phyloP scores from a whole-genome alignment of 148 eudicot genomes.

The Dianthus caryophyllus region DNA sequence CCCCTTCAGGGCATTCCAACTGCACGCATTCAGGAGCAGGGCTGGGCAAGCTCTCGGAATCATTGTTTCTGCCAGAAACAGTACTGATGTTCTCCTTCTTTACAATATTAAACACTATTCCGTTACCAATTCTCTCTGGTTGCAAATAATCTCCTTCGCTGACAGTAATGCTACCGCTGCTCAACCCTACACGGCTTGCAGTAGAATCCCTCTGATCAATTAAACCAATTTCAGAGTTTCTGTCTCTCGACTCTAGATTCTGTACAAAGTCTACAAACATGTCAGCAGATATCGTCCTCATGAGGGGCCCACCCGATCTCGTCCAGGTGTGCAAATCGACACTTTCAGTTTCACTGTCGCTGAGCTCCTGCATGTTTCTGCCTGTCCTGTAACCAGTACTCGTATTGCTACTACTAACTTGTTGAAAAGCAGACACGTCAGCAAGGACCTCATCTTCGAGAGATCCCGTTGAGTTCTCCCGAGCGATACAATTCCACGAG shows the following conservation, averaged over 20 bases:
- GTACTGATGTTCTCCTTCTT: conserved; percentile 53
- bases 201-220: conserved; percentile 35
- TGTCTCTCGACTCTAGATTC: conserved; percentile 37
- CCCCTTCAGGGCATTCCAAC: conserved; percentile 57
- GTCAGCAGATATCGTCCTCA: conserved; percentile 87
- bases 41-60: conserved; percentile 38
- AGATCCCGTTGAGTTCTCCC: conserved; percentile 92
- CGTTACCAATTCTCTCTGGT: conserved; percentile 61
- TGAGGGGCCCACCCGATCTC: conserved; percentile 87
- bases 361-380: conserved; percentile 49
- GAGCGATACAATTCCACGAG: conserved; percentile 87
- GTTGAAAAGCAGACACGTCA: conserved; percentile 56
- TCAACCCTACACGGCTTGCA: conserved; percentile 20
- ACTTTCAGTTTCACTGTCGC: conserved; percentile 81
- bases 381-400: conserved; percentile 26
- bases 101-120: conserved; percentile 73
- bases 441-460: conserved; percentile 65
- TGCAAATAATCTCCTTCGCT: conserved; percentile 78
- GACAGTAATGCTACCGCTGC: conserved; percentile 51
- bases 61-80: conserved; percentile 50
- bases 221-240: neutral
- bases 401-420: conserved; percentile 9
- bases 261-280: conserved; percentile 66
- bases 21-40: conserved; percentile 65
- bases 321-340: conserved; percentile 71